These are phyloP conservation scores for Kodamaea fukazawae DNA, from an alignment of 805 yeast genomes.

Conservation along the genomic window DNA sequence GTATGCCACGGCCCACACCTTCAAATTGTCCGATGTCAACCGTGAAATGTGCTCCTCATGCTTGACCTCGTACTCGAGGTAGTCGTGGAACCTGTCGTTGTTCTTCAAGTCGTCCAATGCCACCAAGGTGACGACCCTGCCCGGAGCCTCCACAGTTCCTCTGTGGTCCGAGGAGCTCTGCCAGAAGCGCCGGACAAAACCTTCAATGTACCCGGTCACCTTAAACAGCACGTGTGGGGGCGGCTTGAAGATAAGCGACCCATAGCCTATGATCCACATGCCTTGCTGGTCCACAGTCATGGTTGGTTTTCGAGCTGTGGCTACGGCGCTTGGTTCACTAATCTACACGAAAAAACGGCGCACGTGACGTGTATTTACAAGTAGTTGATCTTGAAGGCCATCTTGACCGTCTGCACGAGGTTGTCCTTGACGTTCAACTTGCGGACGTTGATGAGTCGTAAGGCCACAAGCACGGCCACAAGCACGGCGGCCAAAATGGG, in stretches of 20 bases:
- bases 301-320: too few relatives aligned
- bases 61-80: slow-evolving; percentile 36
- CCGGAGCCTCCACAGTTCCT: slow-evolving; percentile 84
- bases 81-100: slow-evolving; percentile 40
- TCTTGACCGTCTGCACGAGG: slow-evolving; percentile 34
- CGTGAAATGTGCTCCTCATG: slow-evolving; percentile 13
- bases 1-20: slow-evolving; percentile 81
- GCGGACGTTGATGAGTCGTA: slow-evolving; percentile 21
- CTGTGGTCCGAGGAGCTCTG: slow-evolving; percentile 87
- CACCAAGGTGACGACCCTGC: slow-evolving; percentile 82
- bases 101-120: slow-evolving; percentile 52
- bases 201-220: slow-evolving; percentile 71
- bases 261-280: slow-evolving; percentile 86
- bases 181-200: slow-evolving; percentile 85
- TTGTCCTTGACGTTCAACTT: slow-evolving; percentile 28
- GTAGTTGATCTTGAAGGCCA: slow-evolving; percentile 46
- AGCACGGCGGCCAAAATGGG: slow-evolving; percentile 25
- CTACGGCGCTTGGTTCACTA: too few relatives aligned
- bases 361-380: slow-evolving; percentile 17
- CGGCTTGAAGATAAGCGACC: slow-evolving; percentile 85
- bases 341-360: neutral
- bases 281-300: slow-evolving; percentile 27
- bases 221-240: slow-evolving; percentile 67
- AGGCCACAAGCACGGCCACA: slow-evolving; percentile 17
- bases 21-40: slow-evolving; percentile 42